Percentiles rank a stretch among this genome's conserved stretches.
Evolutionary conservation across 768 basidiomycete genomes (phyloP).

Genomic region (Asterophora lycoperdoides): DNA sequence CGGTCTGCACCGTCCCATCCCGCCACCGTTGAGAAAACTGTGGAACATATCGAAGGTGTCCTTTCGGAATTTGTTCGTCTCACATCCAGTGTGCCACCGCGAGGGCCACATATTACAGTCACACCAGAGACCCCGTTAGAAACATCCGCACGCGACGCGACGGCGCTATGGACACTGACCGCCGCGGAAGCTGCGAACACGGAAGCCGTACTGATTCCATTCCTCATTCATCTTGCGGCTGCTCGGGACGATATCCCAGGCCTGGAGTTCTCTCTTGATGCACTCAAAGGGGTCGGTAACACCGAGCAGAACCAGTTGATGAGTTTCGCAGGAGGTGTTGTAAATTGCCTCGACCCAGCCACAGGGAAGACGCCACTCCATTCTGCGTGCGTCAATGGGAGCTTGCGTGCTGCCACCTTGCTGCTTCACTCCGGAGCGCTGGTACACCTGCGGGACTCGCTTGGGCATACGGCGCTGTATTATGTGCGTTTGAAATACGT

Average conservation of each 20-base stretch:
- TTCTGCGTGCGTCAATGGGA: slow-evolving; percentile 70
- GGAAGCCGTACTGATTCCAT: slow-evolving; percentile 69
- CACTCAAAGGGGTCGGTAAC: slow-evolving; percentile 21
- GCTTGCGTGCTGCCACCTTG: slow-evolving; percentile 36
- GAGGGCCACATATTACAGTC: slow-evolving; percentile 31
- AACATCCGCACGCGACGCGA: slow-evolving; percentile 36
- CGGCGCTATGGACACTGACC: slow-evolving; percentile 76
- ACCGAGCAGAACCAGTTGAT: slow-evolving; percentile 27
- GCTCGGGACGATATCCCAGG: slow-evolving; percentile 64
- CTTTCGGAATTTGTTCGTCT: slow-evolving; percentile 68
- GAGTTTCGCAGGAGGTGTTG: slow-evolving; percentile 60
- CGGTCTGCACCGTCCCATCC: slow-evolving; percentile 40
- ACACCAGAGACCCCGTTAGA: slow-evolving; percentile 36
- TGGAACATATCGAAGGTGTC: slow-evolving; percentile 60
- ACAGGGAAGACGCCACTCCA: slow-evolving; percentile 78
- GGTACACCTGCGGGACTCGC: slow-evolving; percentile 73
- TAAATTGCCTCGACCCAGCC: slow-evolving; percentile 66
- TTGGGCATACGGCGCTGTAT: slow-evolving; percentile 83
- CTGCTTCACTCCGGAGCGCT: slow-evolving; percentile 72
- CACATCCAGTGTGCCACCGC: slow-evolving; percentile 36
- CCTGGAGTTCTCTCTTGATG: slow-evolving; percentile 55
- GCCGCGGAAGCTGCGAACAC: slow-evolving; percentile 69
- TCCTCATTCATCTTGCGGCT: slow-evolving; percentile 75
- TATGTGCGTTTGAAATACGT: slow-evolving; percentile 42
- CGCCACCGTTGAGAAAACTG: slow-evolving; percentile 39